phyloP scores from a whole-genome alignment of 805 yeast genomes.

The Wickerhamomyces tratensis region DNA sequence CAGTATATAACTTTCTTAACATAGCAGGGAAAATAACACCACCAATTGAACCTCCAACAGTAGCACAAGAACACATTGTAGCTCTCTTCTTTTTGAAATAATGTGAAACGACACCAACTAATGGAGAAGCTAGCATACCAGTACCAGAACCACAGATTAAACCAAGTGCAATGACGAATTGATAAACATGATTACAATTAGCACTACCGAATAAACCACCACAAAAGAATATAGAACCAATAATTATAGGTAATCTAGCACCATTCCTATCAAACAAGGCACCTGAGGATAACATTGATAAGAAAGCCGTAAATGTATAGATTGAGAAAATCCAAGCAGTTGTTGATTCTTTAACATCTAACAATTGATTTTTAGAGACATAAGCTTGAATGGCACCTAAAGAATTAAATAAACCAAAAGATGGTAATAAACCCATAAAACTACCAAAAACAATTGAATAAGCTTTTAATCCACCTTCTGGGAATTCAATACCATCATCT shows the following conservation, averaged over 20 bases:
- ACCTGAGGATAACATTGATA: conserved; percentile 46
- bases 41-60: conserved; percentile 49
- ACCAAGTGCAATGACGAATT: conserved; percentile 53
- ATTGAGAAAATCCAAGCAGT: conserved; percentile 63
- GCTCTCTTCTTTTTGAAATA: conserved; percentile 58
- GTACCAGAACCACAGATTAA: conserved; percentile 48
- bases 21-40: conserved; percentile 48
- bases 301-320: conserved; percentile 39
- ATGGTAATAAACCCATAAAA: conserved; percentile 47
- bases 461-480: conserved; percentile 51
- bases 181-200: conserved; percentile 41
- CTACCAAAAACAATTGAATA: conserved; percentile 51
- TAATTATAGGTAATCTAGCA: conserved; percentile 31
- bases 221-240: conserved; percentile 35
- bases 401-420: conserved; percentile 50
- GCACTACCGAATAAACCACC: conserved; percentile 51
- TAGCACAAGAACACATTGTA: conserved; percentile 39
- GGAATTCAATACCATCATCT: conserved; percentile 20
- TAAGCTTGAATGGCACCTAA: conserved; percentile 62
- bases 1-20: conserved; percentile 36
- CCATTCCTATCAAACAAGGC: conserved; percentile 59
- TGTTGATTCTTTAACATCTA: conserved; percentile 34
- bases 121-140: conserved; percentile 52
- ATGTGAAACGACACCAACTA: conserved; percentile 52
- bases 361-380: conserved; percentile 44